Evolutionary conservation across 495 filamentous ascomycete species (phyloP).

Genomic region (Lasiosphaeria miniovina): DNA sequence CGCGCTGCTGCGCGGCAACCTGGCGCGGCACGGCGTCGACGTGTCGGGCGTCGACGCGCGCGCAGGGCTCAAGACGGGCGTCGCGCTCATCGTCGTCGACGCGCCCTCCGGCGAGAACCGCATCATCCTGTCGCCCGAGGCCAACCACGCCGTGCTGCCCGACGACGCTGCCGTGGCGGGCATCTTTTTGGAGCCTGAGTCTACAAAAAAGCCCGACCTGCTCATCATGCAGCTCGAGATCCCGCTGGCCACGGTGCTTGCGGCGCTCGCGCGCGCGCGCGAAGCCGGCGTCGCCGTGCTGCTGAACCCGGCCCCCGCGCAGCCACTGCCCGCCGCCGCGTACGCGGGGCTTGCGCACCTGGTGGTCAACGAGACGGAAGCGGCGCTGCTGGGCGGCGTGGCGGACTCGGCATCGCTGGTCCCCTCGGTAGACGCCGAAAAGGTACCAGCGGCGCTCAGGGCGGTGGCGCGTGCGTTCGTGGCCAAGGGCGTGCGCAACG

Average conservation of each 20-base stretch:
- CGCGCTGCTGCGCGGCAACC: constrained; percentile 43
- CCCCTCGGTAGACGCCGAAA: constrained; percentile 34
- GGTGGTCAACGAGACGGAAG: constrained; percentile 90
- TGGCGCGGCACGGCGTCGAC: constrained; percentile 61
- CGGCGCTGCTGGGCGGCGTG: constrained; percentile 62
- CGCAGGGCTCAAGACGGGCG: constrained; percentile 62
- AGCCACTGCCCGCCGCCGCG: constrained; percentile 61
- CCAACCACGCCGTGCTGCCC: constrained; percentile 58
- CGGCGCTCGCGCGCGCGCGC: constrained; percentile 56
- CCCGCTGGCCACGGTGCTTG: constrained; percentile 66
- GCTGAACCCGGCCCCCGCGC: constrained; percentile 83
- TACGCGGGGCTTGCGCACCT: constrained; percentile 72
- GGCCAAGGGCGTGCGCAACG: constrained; percentile 63
- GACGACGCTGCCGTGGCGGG: constrained; percentile 10
- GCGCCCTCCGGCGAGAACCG: constrained; percentile 77
- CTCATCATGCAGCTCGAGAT: constrained; percentile 90
- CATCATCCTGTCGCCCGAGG: constrained; percentile 76
- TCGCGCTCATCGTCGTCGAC: constrained; percentile 82
- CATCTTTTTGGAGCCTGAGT: constrained; percentile 19
- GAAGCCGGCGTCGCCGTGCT: constrained; percentile 56
- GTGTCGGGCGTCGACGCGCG: constrained; percentile 49
- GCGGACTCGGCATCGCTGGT: constrained; percentile 45
- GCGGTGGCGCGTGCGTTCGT: constrained; percentile 58
- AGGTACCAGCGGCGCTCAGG: constrained; percentile 8
- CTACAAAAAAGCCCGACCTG: constrained; percentile 54